Conservation (phyloP, 2,329 filamentous ascomycete species). For the Penicillium sp. region DNA sequence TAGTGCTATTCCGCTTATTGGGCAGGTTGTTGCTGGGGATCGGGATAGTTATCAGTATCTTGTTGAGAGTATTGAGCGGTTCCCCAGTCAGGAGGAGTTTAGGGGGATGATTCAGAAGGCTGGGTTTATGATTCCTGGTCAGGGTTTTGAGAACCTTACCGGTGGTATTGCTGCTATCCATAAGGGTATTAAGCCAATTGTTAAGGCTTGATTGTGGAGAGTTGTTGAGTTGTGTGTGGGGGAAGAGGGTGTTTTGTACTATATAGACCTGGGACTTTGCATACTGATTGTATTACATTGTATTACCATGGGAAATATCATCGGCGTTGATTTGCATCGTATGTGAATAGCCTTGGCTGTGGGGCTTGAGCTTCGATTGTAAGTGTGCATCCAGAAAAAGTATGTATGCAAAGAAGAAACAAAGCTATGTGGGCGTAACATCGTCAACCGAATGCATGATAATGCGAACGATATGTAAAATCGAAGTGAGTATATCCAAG, state of each 20-base stretch:
- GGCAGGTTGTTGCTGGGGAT: slow-evolving; percentile 90
- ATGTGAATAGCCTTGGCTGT: not conserved
- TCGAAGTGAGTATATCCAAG: slow-evolving; percentile 10
- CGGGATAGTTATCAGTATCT: slow-evolving; percentile 97
- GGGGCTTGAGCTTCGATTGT: not conserved
- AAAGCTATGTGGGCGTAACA: slow-evolving; percentile 16
- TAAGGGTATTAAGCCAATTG: slow-evolving; percentile 80
- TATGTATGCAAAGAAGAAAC: not conserved
- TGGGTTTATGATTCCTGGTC: slow-evolving; percentile 78
- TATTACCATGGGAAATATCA: slow-evolving; percentile 14
- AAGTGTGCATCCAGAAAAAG: slow-evolving; percentile 4
- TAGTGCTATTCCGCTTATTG: slow-evolving; percentile 87
- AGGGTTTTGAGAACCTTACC: slow-evolving; percentile 86
- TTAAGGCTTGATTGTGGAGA: slow-evolving; percentile 9
- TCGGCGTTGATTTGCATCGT: slow-evolving; percentile 2
- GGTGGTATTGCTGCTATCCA: slow-evolving; percentile 94
- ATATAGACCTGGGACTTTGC: slow-evolving; percentile 17
- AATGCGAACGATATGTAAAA: slow-evolving; percentile 9
- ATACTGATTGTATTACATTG: slow-evolving; percentile 18
- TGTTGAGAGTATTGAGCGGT: slow-evolving; percentile 94
- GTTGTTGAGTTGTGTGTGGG: not conserved
- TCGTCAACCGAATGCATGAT: slow-evolving; percentile 15
- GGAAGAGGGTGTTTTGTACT: slow-evolving; percentile 14
- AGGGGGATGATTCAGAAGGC: slow-evolving; percentile 59
- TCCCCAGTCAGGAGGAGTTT: slow-evolving; percentile 83